Base-by-base conservation (phyloP, 768 basidiomycete species). In the Termitomyces bulborhizus region DNA sequence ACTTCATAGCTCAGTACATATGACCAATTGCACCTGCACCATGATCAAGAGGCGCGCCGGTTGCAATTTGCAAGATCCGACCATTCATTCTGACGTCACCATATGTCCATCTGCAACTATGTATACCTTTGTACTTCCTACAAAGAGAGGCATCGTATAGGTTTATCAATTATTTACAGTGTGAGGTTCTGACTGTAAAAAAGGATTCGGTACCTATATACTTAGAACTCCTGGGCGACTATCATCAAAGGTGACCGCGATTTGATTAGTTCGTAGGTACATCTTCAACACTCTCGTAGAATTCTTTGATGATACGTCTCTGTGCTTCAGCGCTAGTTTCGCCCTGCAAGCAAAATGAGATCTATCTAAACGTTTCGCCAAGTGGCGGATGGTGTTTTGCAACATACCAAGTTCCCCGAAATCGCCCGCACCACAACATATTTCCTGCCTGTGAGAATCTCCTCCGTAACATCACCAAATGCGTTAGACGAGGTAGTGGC, bases 231-330 rank as follows among this genome's bases (percentile, higher is more conserved):
- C 15, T 45, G 15, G n/a, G 12, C 18, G 4, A 15, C 46, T 12
- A 9, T 13, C 8, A 34, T 48, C 18, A 24, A 32, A 36, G 32
- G 15, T 34, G 31, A n/a, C n/a, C 12, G 21, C n/a, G 7, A 39
- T 46, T 34, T 18, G 27, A 41, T 65, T 70, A 85, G 60, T 79
- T 76, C 6, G 82, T 73, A 4, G 83, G 79, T 51, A 81, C 77
- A 58, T 95, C 90, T 54, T 84, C 79, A 4, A 92, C 87, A 4
- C 81, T 84, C n/a, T 81, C 81, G 63, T 93, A 96, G 66, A 95
- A 93, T 65, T 95, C 93, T 62, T 77, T 78, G 46, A 92, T 85
- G 44, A 97, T 81, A 51, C 90, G 76, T 62, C 84, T 81, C 67
- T 97, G 94, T 0, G 85, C 85, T 34, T 90, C 81, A 41, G 70